Evolutionary conservation across 768 basidiomycete species (phyloP), one percentile per base, ranked within the genome.

Genomic region (Boletales sp.): DNA sequence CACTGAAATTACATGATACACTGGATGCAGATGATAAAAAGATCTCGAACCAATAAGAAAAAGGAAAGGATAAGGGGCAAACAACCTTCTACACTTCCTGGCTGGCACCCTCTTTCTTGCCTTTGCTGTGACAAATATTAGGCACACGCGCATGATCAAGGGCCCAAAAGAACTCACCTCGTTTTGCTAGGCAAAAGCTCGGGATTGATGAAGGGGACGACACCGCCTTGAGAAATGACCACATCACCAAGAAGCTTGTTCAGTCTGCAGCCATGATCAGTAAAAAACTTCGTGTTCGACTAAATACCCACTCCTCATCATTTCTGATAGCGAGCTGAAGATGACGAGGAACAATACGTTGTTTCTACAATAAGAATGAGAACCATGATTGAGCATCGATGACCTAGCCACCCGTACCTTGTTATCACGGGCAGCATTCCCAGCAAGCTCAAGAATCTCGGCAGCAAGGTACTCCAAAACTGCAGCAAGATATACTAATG

Each of bases 261-360:
- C 59, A 90, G 65, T 69, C 83, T 83, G 43, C 1, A 47, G 49
- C 17, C 19, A 52, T 30, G 3, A 5, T 51, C 37, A 24, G 44
- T 38, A 18, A 18, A 15, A 12, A 10, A 36, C 45, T 9, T 8
- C 9, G 31, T 9, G 40, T 8, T 36, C 15, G 24, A 1, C 24
- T 44, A 24, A 4, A 44, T 32, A 65, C 75, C 52, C 64, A 86
- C 85, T 87, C 90, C 67, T 93, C 90, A 52, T 91, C 90, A 69
- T 93, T 91, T 58, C 92, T 81, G 70, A 94, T 91, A 56, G 93
- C 92, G 47, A 94, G 83, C 65, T 94, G 93, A 43, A 94, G 70
- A 72, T 94, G 93, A 62, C 93, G 84, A 47, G 92, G 93, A 19
- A 94, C 89, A 60, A 94, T 94, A 86, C 93, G 91, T 59, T 89